Evolutionary conservation across 2,329 filamentous ascomycete genomes (phyloP), one percentile per base, ranked within the genome.

Genomic region (Pestalotiopsis fici): DNA sequence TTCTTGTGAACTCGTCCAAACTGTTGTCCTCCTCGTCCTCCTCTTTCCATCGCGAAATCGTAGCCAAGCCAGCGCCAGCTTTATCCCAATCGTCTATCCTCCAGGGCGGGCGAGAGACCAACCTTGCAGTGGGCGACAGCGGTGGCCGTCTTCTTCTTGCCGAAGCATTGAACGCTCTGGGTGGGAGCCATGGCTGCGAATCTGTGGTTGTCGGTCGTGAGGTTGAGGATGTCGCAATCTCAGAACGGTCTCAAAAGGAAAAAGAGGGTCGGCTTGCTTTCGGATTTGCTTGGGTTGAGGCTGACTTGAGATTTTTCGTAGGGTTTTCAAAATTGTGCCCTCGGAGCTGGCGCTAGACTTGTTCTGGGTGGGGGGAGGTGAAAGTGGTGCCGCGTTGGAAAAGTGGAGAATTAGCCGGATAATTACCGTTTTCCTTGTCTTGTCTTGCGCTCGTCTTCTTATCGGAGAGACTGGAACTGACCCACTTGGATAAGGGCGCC

Each of bases 141-240:
- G 74, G 91, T 93, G 79, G 94, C 94, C 82, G 90, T 94, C 90
- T 93, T 94, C 90, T 95, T 95, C 92, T 98, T 98, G 91, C 95
- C 95, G 93, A 98, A 98, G 93, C 94, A 97, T 90, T 97, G 94
- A 80, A 94, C 92, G 85, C 90, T 92, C 86, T 93, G 91, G 78
- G 88, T 86, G 79, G 90, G 86, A 84, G 92, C 91, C 90, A 94
- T 93, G 84, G 81, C 93, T 87, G 82, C 81, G 80, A 65, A 59
- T 69, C 67, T 71, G 69, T 72, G 67, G 55, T 69, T 59, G 60
- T 67, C 50, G 55, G 59, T 65, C 37, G 66, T 71, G 67, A 55
- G 68, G 68, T 28, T 54, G 64, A 27, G 35, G 43, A 60, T 69
- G 73, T 75, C 47, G 61, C 61, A 55, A 64, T 74, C 71, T 71